Evolutionary conservation across 352 stramenopile species (phyloP), one percentile per base, ranked within the genome.

Genomic region (Globisporangium canariense): DNA sequence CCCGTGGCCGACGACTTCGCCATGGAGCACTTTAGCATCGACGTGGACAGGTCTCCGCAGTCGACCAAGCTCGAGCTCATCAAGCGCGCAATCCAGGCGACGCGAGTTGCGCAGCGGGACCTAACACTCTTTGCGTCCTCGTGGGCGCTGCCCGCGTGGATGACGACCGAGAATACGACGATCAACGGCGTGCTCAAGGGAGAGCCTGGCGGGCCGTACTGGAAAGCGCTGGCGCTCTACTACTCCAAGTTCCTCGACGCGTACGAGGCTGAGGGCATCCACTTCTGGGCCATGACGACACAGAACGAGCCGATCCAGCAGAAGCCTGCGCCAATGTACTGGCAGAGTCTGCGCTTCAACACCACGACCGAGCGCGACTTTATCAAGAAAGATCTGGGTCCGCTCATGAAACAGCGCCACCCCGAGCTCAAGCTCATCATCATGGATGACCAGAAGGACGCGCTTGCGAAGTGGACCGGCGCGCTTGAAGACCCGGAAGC

Each of bases 191-290:
- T 72, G 9, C 57, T 89, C 30, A 71, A 82, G 47, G 82, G 80
- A 6, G 60, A 77, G 20, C 67, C 75, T 0, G 72, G 79, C 10
- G 64, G 66, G 1, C 10, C 62, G 43, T 86, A 90, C 55, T 83
- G 81, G 73, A 22, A 76, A 25, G 76, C 86, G 5, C 77, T 88
- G 52, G 88, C 86, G 18, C 58, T 85, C 3, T 96, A 94, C 60
- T 91, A 96, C 62, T 85, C 76, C 65, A 90, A 89, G 52, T 95
- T 95, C 58, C 70, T 96, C 40, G 68, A 67, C 25, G 83, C 81
- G 30, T 96, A 96, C 68, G 67, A 76, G 54, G 64, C 61, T 10
- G 74, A 79, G 55, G 79, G 79, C 9, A 70, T 91, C 20, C 32
- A 73, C 5, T 69, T 94, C 45, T 94, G 83, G 83, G 83, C 58